Evolutionary conservation across 345 rosid genomes (phyloP), one percentile per base, ranked within the genome.

Genomic region (Eucalyptus globulus): DNA sequence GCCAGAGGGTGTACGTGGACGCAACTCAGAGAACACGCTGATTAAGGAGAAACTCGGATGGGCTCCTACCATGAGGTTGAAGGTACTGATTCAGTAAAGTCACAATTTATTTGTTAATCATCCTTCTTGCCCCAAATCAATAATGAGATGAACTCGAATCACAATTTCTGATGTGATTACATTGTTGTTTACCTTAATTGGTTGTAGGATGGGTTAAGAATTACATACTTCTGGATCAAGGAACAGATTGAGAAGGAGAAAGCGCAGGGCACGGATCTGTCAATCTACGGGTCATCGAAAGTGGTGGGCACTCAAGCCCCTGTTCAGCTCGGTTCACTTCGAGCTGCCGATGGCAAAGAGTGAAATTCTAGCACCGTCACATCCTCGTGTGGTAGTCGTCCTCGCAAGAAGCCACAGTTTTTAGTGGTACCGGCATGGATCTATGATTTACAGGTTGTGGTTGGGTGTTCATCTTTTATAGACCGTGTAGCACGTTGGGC

Each of bases 241-340:
- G 96, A 96, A 86, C 99, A 97, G 94, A 93, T 98, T 24, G 99
- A 98, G 93, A 97, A 97, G 91, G 99, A 98, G 96, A 96, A 97
- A 93, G 87, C 90, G 43, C 91, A 94, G 89, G 99, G 99, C 80
- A 62, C 95, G 6, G 99, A 98, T 80, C 88, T 96, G 62, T 92
- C 99, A 4, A 76, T 95, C 86, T 98, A 98, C 17, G 99, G 99
- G 26, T 94, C 99, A 58, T 97, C 99, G 0, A 98, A 97, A 92
- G 99, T 97, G 86, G 99, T 98, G 89, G 99, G 99, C 87, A 98
- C 99, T 91, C 99, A 98, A 94, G 99, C 99, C 14, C 99, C 99
- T 1, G 99, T 98, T 91, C 99, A 96, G 92, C 89, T 98, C 19
- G 99, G 99, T 45, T 97, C 99, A 24, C 99, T 98, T 87, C 96